phyloP scores from a whole-genome alignment of 2,329 filamentous ascomycete species.

The Rutstroemia sydowiana region DNA sequence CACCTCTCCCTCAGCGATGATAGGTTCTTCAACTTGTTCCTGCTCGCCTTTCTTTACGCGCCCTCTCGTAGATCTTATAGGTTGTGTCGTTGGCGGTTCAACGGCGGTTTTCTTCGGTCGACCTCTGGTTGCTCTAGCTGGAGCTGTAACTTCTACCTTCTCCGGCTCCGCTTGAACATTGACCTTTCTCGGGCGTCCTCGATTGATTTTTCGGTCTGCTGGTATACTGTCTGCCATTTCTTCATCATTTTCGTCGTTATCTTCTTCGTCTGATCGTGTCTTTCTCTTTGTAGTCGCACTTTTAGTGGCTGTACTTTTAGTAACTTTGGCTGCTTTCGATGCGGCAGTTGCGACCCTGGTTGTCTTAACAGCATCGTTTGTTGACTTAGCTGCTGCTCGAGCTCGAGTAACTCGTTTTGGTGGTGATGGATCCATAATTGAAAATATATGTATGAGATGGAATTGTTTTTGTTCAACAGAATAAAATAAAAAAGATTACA shows the following conservation, averaged over 20 bases:
- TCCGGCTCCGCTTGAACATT: constrained; percentile 23
- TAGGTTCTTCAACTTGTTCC: constrained; percentile 13
- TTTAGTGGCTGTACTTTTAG: constrained; percentile 25
- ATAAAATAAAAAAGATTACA: background rate
- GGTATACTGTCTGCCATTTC: constrained; percentile 9
- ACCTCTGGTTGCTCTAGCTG: constrained; percentile 36
- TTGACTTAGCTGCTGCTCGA: constrained; percentile 36
- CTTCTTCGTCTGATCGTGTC: constrained; percentile 39
- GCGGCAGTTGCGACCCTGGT: constrained; percentile 43
- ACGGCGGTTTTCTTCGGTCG: constrained; percentile 36
- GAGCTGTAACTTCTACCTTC: constrained; percentile 16
- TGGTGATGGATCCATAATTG: constrained; percentile 44
- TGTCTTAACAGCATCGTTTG: constrained; percentile 34
- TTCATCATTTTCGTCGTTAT: constrained; percentile 30
- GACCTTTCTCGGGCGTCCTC: constrained; percentile 42
- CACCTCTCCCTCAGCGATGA: constrained; percentile 23
- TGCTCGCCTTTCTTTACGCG: constrained; percentile 25
- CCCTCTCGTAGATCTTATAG: constrained; percentile 20
- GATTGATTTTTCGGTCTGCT: constrained; percentile 33
- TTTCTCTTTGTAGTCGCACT: constrained; percentile 52
- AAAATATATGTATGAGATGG: background rate
- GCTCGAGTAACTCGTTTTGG: constrained; percentile 53
- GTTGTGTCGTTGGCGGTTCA: constrained; percentile 18
- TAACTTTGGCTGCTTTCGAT: constrained; percentile 34
- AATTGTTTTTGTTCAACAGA: background rate